phyloP scores from a whole-genome alignment of 495 filamentous ascomycete species.

The Amorphotheca resinae region DNA sequence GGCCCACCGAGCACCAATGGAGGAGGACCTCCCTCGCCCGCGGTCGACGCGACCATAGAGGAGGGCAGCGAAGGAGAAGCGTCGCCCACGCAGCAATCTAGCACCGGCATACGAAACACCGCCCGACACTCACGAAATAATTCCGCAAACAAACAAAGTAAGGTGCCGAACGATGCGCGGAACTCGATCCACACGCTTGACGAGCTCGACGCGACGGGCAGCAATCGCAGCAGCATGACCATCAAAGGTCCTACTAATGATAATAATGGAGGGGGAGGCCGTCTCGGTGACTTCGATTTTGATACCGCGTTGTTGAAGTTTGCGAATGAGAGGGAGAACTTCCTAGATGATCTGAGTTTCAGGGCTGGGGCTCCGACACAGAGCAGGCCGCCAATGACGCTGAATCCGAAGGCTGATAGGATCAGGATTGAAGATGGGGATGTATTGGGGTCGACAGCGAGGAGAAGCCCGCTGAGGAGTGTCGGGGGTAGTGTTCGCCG shows the following conservation, averaged over 20 bases:
- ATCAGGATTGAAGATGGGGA: constrained; percentile 64
- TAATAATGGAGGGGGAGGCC: constrained; percentile 3
- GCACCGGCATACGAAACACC: constrained; percentile 33
- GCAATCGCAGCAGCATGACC: constrained; percentile 82
- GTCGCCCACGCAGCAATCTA: constrained; percentile 15
- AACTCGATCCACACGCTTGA: constrained; percentile 55
- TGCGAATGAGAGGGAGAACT: constrained; percentile 83
- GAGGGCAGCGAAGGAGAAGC: constrained; percentile 57
- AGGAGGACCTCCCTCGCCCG: constrained; percentile 13
- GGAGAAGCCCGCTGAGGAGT: constrained; percentile 36
- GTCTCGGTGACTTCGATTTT: constrained; percentile 66
- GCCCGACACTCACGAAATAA: constrained; percentile 50
- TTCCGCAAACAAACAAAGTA: constrained; percentile 53
- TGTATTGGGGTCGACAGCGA: constrained; percentile 32
- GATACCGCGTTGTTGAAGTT: constrained; percentile 88
- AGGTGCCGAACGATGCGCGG: constrained; percentile 47
- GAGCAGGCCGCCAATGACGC: constrained; percentile 51
- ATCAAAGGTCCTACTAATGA: constrained; percentile 38
- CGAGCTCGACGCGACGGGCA: constrained; percentile 48
- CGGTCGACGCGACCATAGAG: constrained; percentile 64
- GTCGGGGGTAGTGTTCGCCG: constrained; percentile 67
- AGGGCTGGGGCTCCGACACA: constrained; percentile 71
- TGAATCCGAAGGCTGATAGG: constrained; percentile 50
- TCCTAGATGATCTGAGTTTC: constrained; percentile 84
- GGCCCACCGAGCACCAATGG: constrained; percentile 16